Percentiles rank a stretch among this genome's conserved stretches.
Conservation (phyloP, 164 flowering plant species). For the Houttuynia cordata region DNA sequence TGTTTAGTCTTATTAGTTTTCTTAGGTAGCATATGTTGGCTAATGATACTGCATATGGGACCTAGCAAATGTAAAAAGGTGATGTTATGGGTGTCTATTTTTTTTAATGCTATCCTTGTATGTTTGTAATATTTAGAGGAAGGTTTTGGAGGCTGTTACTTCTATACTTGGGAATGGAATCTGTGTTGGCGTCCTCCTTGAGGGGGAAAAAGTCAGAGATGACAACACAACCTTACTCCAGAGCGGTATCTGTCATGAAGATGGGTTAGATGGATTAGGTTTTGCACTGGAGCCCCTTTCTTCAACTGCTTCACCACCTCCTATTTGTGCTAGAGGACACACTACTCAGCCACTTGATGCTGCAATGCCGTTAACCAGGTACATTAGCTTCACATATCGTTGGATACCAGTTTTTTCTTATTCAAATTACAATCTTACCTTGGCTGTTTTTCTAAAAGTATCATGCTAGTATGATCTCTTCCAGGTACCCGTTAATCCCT, state of each 20-base stretch:
- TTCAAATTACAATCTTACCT: too few species aligned
- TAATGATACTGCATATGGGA: too few species aligned
- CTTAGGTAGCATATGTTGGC: neutral
- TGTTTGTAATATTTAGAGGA: conserved; percentile 30
- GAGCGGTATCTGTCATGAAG: conserved; percentile 59
- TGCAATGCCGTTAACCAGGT: conserved; percentile 50
- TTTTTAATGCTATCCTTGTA: neutral
- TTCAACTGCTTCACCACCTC: conserved; percentile 17
- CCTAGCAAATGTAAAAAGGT: too few species aligned
- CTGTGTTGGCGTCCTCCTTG: conserved; percentile 67
- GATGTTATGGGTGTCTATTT: too few species aligned
- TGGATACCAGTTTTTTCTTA: too few species aligned
- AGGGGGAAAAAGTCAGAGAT: conserved; percentile 78
- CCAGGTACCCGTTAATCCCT: conserved; percentile 1
- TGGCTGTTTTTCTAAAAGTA: too few species aligned
- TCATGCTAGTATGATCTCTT: too few species aligned
- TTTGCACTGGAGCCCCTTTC: conserved; percentile 70
- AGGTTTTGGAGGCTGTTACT: conserved; percentile 88
- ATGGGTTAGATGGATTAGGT: conserved; percentile 56
- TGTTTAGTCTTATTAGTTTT: conserved; percentile 1
- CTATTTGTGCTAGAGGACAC: conserved; percentile 28
- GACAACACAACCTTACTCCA: conserved; percentile 69
- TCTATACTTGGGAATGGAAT: conserved; percentile 74
- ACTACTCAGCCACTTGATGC: conserved; percentile 20
- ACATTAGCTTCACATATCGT: neutral